Evolutionary conservation across 2,329 filamentous ascomycete species (phyloP), one percentile per base, ranked within the genome.

Genomic region (Sclerotinia subarctica): DNA sequence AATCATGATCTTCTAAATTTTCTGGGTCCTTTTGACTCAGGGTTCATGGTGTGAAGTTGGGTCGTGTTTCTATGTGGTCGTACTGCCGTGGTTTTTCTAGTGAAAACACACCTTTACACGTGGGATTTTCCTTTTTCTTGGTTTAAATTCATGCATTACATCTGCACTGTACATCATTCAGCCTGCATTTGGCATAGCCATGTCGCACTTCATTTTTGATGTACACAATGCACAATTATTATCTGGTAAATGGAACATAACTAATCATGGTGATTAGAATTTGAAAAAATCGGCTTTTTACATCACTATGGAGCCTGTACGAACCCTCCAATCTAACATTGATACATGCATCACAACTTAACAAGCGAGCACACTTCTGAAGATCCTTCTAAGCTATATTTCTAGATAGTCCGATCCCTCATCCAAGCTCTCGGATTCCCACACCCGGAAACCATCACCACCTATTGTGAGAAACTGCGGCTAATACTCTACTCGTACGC

Each of bases 351-450:
- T 62, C 44, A 42, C 38, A 42, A 42, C 38, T 42, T 42, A 42
- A 49, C 46, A 67, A 62, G 64, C 64, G 64, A 67, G 58, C 29
- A 62, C 59, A 47, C 13, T 32, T 47, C 26, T 57, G 51, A 44
- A 46, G 52, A 65, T 65, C 63, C 26, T 65, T 58, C n/a, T 35
- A 65, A 47, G 35, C 47, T 24, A 38, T 42, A 13, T 67, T 62
- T 24, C 56, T 62, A 38, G 44, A 52, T 64, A 64, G 49, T 42
- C 62, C 62, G 65, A 67, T 67, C 65, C 65, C 58, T 60, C 56
- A 67, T 67, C 65, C 65, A 67, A 67, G 65, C 47, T 62, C 65
- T 67, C 65, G 65, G 65, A 67, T 53, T 53, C 35, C 26, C 29
- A 42, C 59, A 46, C 65, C 65, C 47, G 65, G 56, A 67, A 29